Percentiles rank a stretch among this genome's conserved stretches.
phyloP scores from a whole-genome alignment of 1,284 basidiomycete species.

The Ganoderma boninense region DNA sequence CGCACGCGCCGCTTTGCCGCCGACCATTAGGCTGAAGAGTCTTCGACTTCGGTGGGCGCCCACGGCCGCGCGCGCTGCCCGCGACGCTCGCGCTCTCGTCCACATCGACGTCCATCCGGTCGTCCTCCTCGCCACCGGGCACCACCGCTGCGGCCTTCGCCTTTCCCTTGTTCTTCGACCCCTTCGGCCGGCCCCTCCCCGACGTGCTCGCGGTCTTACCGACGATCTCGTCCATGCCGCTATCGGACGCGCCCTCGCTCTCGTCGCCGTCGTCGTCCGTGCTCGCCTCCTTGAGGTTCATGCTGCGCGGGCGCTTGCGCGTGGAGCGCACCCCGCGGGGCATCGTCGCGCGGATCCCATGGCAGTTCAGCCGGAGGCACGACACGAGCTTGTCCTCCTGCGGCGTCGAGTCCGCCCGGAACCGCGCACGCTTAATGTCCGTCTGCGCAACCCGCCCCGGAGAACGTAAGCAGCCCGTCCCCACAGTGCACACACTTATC shows the following conservation, averaged over 20 bases:
- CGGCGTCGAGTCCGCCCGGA: conserved; percentile 75
- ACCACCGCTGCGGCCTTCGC: conserved; percentile 21
- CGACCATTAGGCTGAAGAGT: conserved; percentile 17
- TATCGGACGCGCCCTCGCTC: conserved; percentile 43
- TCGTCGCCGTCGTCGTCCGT: conserved; percentile 41
- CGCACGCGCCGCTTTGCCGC: conserved; percentile 34
- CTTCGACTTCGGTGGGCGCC: conserved; percentile 33
- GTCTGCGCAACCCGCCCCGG: conserved; percentile 50
- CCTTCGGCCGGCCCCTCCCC: conserved; percentile 28
- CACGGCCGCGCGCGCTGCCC: conserved; percentile 33
- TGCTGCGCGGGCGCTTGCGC: conserved; percentile 39
- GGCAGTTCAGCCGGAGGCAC: conserved; percentile 64
- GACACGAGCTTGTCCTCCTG: conserved; percentile 72
- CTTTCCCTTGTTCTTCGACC: conserved; percentile 21
- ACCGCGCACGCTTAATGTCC: conserved; percentile 76
- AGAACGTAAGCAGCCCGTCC: background rate
- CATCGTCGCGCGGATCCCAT: conserved; percentile 47
- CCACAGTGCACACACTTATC: background rate
- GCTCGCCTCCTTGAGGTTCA: conserved; percentile 38
- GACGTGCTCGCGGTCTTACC: conserved; percentile 31
- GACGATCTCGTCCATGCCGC: conserved; percentile 45
- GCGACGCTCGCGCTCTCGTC: conserved; percentile 36
- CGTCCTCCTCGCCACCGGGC: conserved; percentile 29
- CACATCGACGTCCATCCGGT: conserved; percentile 43
- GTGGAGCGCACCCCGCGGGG: conserved; percentile 36